phyloP scores from a whole-genome alignment of 805 yeast species.

The Ogataea methanolica region DNA sequence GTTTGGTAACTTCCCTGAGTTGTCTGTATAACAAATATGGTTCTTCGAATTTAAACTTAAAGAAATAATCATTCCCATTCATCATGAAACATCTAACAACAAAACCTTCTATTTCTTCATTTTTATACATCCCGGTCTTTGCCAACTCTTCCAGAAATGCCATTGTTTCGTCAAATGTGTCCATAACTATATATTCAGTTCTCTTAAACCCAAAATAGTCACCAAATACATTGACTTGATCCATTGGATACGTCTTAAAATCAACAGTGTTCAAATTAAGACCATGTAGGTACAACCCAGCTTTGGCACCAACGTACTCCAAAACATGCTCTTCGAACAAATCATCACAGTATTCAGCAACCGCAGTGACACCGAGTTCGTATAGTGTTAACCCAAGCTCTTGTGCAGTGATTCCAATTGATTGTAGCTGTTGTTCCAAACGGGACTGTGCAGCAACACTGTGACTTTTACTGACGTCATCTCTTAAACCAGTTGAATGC shows the following conservation, averaged over 20 bases:
- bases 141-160: constrained; percentile 52
- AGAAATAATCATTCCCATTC: constrained; percentile 53
- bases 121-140: constrained; percentile 64
- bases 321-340: constrained; percentile 89
- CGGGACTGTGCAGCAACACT: constrained; percentile 66
- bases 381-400: constrained; percentile 57
- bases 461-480: constrained; percentile 56
- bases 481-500: constrained; percentile 68
- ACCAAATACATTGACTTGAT: constrained; percentile 57
- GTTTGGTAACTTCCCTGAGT: constrained; percentile 81
- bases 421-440: constrained; percentile 48
- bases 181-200: constrained; percentile 43
- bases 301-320: constrained; percentile 55
- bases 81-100: constrained; percentile 64
- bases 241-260: constrained; percentile 64
- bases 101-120: constrained; percentile 85
- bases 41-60: constrained; percentile 92
- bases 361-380: constrained; percentile 65
- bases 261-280: constrained; percentile 61
- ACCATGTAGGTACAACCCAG: constrained; percentile 92
- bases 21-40: constrained; percentile 90
- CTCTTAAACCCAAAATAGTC: constrained; percentile 61
- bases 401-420: constrained; percentile 32
- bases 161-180: constrained; percentile 38
- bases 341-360: constrained; percentile 91